Base-by-base conservation (phyloP, 1,284 basidiomycete genomes). In the Serendipita sp. region DNA sequence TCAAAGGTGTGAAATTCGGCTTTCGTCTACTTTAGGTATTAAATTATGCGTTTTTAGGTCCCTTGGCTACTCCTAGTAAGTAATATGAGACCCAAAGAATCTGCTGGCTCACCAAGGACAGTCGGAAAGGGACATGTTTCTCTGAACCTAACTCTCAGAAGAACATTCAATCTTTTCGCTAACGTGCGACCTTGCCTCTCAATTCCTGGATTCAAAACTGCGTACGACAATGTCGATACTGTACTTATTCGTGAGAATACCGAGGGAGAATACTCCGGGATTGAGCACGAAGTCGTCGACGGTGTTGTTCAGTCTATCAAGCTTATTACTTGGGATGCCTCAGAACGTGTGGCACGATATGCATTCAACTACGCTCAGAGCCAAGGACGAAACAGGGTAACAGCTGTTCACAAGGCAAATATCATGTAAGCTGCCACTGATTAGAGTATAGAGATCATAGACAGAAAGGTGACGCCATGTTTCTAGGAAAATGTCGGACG, bases 261-360 rank as follows among this genome's bases (percentile, higher is more conserved):
- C 34, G 96, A 99, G 77, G 96, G 96, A 71, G 96, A 99, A 77
- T 99, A 99, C 79, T 98, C 94, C 67, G 95, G 95, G 68, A 97
- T 98, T 70, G 95, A 98, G 76, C 95, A 98, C 75, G 93, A 97
- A 83, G 87, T 96, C 64, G 87, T 99, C 68, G 93, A 97, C 69
- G 96, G 96, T 67, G 96, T 99, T 66, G 96, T 99, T 49, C 96
- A 99, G 77, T 97, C 93, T 61, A 99, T 99, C 81, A 99, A 99
- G 77, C 85, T 99, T 65, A 99, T 99, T 74, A 99, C 96, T 44
- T 95, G 94, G 86, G 91, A 98, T 67, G 96, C 96, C 29, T 98
- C 95, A 13, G 94, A 98, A 77, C 92, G 96, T 65, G 95, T 99
- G 63, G 95, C 96, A 60, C 87, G 93, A 64, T 99, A 99, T 74